Conservation (phyloP, 495 filamentous ascomycete species). For the Aspergillus ellipticus region DNA sequence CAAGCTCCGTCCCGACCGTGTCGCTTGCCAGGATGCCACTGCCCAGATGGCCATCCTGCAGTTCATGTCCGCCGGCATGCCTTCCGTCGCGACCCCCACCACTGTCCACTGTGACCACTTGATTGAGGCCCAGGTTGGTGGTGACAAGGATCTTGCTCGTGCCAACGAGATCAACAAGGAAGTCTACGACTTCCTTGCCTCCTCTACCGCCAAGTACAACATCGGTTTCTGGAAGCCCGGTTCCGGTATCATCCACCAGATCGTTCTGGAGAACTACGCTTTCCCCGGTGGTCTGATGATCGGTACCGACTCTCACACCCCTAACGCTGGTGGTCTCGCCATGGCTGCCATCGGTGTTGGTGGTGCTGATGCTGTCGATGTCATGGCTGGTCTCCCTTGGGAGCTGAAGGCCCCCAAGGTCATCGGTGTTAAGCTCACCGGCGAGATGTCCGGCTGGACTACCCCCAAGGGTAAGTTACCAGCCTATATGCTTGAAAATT, state of each 20-base stretch:
- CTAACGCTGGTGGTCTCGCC: slow-evolving; percentile 95
- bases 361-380: slow-evolving; percentile 97
- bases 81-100: slow-evolving; percentile 86
- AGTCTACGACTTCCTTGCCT: slow-evolving; percentile 96
- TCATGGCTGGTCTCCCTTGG: slow-evolving; percentile 98
- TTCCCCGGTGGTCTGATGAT: slow-evolving; percentile 98
- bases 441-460: slow-evolving; percentile 88
- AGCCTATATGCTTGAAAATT: slow-evolving; percentile 31
- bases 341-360: slow-evolving; percentile 97
- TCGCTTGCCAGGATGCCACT: slow-evolving; percentile 99
- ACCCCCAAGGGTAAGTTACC: slow-evolving; percentile 61
- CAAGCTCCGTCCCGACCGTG: slow-evolving; percentile 92
- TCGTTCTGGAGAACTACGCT: slow-evolving; percentile 96
- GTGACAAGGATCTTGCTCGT: slow-evolving; percentile 88
- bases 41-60: slow-evolving; percentile 99
- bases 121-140: slow-evolving; percentile 96
- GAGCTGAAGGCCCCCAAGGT: slow-evolving; percentile 97
- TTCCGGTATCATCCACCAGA: slow-evolving; percentile 99
- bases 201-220: slow-evolving; percentile 97
- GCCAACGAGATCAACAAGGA: slow-evolving; percentile 97
- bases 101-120: slow-evolving; percentile 99
- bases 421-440: slow-evolving; percentile 93
- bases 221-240: slow-evolving; percentile 99
- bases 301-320: slow-evolving; percentile 98
- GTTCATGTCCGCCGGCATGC: slow-evolving; percentile 98